Conservation (phyloP, 2,329 filamentous ascomycete genomes). For the Byssothecium circinans region DNA sequence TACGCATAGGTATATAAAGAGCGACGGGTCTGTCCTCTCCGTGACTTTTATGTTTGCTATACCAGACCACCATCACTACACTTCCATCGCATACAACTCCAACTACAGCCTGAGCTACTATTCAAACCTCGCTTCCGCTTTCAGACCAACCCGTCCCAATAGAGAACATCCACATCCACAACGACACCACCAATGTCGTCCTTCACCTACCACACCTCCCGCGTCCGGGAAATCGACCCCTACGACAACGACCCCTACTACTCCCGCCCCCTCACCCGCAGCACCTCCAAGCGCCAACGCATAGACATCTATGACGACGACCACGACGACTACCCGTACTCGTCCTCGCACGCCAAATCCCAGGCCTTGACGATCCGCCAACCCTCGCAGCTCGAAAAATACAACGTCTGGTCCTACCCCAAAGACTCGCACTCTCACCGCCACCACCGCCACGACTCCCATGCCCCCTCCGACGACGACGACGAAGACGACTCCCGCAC, state of each 20-base stretch:
- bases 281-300: slow-evolving; percentile 30
- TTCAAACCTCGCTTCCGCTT: background rate
- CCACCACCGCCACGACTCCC: slow-evolving; percentile 4
- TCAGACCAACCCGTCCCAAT: background rate
- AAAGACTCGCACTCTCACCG: slow-evolving; percentile 8
- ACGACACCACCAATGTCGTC: slow-evolving; percentile 23
- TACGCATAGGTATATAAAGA: too few species aligned
- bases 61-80: too few species aligned
- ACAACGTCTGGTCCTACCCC: slow-evolving; percentile 31
- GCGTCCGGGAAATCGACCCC: slow-evolving; percentile 20
- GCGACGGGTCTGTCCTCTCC: background rate
- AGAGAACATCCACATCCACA: background rate
- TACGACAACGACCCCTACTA: slow-evolving; percentile 18
- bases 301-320: slow-evolving; percentile 27
- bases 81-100: background rate
- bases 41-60: background rate
- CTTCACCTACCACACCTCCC: slow-evolving; percentile 23
- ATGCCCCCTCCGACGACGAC: slow-evolving; percentile 14
- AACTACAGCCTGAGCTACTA: background rate
- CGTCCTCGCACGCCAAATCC: slow-evolving; percentile 17
- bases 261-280: slow-evolving; percentile 21
- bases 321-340: slow-evolving; percentile 36
- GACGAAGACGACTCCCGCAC: slow-evolving; percentile 13
- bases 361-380: slow-evolving; percentile 28
- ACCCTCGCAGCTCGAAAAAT: slow-evolving; percentile 35